Conservation (phyloP, 345 rosid genomes). For the Streptanthus diversifolius region DNA sequence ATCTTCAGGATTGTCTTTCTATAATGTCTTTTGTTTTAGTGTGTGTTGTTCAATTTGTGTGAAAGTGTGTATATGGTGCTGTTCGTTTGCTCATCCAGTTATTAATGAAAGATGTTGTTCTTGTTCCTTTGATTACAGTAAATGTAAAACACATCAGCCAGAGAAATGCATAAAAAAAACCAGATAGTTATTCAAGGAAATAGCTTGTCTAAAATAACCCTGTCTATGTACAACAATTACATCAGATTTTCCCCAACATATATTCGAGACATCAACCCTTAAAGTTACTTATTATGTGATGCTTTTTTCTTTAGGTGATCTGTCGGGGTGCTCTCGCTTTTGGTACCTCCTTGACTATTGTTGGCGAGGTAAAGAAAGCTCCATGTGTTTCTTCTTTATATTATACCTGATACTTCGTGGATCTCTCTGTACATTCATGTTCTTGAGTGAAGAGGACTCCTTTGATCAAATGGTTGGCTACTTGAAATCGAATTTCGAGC, state of each 20-base stretch:
- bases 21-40: not conserved
- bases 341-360: not conserved
- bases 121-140: not conserved
- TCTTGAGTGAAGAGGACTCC: not conserved
- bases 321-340: not conserved
- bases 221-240: too few species aligned
- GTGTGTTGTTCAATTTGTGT: not conserved
- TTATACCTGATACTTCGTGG: not conserved
- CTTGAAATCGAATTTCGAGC: not conserved
- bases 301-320: not conserved
- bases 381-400: not conserved
- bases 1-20: not conserved
- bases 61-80: not conserved
- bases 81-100: not conserved
- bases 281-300: too few species aligned
- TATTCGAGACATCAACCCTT: too few species aligned
- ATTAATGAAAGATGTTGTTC: not conserved
- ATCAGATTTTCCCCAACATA: too few species aligned
- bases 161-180: too few species aligned
- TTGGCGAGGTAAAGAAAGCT: not conserved
- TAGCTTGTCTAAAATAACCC: too few species aligned
- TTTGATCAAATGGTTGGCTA: not conserved
- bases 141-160: too few species aligned
- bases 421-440: not conserved
- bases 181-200: too few species aligned